Percentiles rank a stretch among this genome's conserved stretches.
phyloP scores from a whole-genome alignment of 2,329 filamentous ascomycete species.

The Arthrobotrys entomopaga region DNA sequence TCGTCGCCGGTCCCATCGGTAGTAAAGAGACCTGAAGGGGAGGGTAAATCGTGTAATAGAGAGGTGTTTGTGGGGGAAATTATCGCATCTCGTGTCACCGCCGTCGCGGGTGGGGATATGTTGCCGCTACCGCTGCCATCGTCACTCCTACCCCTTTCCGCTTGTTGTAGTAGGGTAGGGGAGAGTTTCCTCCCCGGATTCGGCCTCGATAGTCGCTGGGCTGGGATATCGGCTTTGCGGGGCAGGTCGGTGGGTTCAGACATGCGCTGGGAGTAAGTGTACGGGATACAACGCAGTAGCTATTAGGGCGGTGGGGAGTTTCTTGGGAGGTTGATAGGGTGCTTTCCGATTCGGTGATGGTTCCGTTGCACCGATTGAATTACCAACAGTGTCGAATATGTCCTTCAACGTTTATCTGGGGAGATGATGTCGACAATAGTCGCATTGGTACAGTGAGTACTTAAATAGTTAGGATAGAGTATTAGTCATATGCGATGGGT shows the following conservation, averaged over 20 bases:
- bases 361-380: too few relatives aligned
- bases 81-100: constrained; percentile 23
- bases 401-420: too few relatives aligned
- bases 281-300: constrained; percentile 5
- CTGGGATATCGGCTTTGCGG: constrained; percentile 36
- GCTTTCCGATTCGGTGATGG: too few relatives aligned
- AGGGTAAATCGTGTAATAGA: constrained; percentile 1
- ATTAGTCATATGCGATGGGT: too few relatives aligned
- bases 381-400: too few relatives aligned
- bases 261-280: constrained; percentile 26
- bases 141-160: neutral
- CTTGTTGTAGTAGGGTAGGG: neutral
- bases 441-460: too few relatives aligned
- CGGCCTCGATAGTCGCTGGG: constrained; percentile 33
- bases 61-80: neutral
- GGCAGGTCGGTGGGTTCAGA: constrained; percentile 41
- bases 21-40: neutral
- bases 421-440: too few relatives aligned
- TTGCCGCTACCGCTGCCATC: constrained; percentile 6
- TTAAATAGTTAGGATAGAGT: too few relatives aligned
- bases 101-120: constrained; percentile 16
- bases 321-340: neutral
- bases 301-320: neutral
- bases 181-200: constrained; percentile 6
- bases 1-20: neutral